Base-by-base conservation (phyloP, 2,329 filamentous ascomycete species). In the Sclerotinia borealis region DNA sequence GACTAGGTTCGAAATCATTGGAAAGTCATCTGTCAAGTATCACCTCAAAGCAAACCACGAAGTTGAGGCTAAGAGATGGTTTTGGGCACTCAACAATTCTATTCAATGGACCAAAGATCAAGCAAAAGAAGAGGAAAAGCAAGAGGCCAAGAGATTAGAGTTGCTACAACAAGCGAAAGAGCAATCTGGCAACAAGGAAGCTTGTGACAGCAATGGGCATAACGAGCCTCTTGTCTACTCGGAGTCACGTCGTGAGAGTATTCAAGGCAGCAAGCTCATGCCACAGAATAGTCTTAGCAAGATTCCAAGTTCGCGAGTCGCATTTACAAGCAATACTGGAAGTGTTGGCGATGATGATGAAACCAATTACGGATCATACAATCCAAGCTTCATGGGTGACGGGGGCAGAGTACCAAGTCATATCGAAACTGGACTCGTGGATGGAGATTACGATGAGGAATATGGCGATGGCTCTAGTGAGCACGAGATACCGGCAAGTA, bases 71-170 rank as follows among this genome's bases (percentile, higher is more conserved):
- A 99, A 99, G 77, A 86, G 95, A 62, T 99, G 95, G 95, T 99
- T 96, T 77, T 99, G 95, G 95, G 91, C 95, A 0, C 80, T 99
- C 67, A 99, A 99, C 78, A 99, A 99, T 75, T 93, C 95, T 7
- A 99, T 99, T 56, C 95, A 98, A 75, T 98, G 92, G 90, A 89
- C 92, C 67, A 99, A 99, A 76, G 95, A 99, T 72, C 95, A 98
- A 77, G 93, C 92, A 9, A 93, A 90, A 70, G 92, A 96, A 75
- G 93, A 97, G 71, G 89, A 93, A 73, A 87, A 83, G 68, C 87
- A 92, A 65, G 87, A 87, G 39, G 86, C 86, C 9, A 87, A 86
- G 63, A 90, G 88, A 70, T 89, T 88, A 7, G 91, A 95, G 75
- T 82, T 88, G 41, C 77, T 96, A 59, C 85, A 85, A 67, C 88